These are phyloP conservation scores for Citrullus amarus DNA, from an alignment of 306 rosid genomes.

Conservation along the genomic window DNA sequence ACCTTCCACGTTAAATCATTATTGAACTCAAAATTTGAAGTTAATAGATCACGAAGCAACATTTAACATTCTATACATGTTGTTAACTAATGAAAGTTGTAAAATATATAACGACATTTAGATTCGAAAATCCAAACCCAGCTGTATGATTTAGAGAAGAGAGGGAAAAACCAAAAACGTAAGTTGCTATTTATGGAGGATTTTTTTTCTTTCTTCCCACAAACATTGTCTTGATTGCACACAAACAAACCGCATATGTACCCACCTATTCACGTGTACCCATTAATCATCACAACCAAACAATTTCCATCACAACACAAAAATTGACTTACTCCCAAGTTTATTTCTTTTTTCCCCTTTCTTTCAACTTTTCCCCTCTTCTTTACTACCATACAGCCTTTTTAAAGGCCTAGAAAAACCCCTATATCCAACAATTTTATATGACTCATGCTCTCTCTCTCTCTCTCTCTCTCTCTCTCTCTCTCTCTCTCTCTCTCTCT, in stretches of 20 bases:
- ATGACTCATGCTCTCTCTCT: no score
- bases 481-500: no score
- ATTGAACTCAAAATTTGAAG: neutral
- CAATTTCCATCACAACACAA: slow-evolving; percentile 18
- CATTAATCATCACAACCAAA: slow-evolving; percentile 40
- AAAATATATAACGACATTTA: neutral
- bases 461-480: no score
- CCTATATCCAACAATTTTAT: neutral
- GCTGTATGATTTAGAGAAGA: neutral
- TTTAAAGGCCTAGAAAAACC: neutral
- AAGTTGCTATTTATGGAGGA: neutral
- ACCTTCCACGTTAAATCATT: neutral
- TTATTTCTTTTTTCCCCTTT: slow-evolving; percentile 19
- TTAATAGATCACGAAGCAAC: no score
- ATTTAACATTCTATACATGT: neutral
- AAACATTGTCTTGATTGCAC: slow-evolving; percentile 20
- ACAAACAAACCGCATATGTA: slow-evolving; percentile 27
- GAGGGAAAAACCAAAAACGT: neutral
- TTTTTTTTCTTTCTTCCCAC: neutral
- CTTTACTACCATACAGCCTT: neutral
- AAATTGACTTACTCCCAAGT: slow-evolving; percentile 9
- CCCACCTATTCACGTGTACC: slow-evolving; percentile 56
- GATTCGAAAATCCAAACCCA: neutral
- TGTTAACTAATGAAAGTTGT: neutral
- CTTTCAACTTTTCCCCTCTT: neutral